Base-by-base conservation (phyloP, 202 grass and related monocot species). In the Brachypodium distachyon region DNA sequence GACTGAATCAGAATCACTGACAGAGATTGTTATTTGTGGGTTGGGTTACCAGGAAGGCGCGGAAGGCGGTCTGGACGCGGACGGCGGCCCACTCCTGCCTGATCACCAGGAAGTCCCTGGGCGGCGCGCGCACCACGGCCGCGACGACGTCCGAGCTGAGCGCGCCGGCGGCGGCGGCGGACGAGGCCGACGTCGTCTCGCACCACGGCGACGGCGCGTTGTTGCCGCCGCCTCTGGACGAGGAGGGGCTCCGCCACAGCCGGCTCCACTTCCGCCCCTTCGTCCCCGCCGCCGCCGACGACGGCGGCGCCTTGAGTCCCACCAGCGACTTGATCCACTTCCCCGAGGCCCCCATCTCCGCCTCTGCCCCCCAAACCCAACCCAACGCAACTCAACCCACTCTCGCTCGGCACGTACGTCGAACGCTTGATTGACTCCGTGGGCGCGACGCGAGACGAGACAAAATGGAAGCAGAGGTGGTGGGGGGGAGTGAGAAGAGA, bases 311-410 rank as follows among this genome's bases (percentile, higher is more conserved):
- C 39, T 86, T 94, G 61, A 84, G 31, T 27, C 41, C 84, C 60
- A 91, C 87, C 33, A 91, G 62, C 76, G 88, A 91, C 81, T 62
- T 94, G 62, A 94, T 76, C 92, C 92, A 94, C 67, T 83, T 90
- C 43, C 91, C 84, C 34, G 90, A 93, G 52, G 52, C 73, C 26
- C 83, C 91, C 91, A 94, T 94, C n/a, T 59, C 37, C 40, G 37
- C 56, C 31, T 33, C 39, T 6, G 54, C n/a, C n/a, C n/a, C 23
- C 7, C 22, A 53, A 27, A 36, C 61, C 34, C 53, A 56, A 56
- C 52, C 0, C 33, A 36, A 8, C 0, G 50, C 21, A 9, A 3
- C 29, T 11, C 8, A n/a, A n/a, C 49, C 5, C 68, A 27, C 67
- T 13, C 40, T 53, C 50, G 1, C 21, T 27, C 50, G 18, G 19